phyloP scores from a whole-genome alignment of 1,139 yeast genomes.

The Lizanozyma gosingica region DNA sequence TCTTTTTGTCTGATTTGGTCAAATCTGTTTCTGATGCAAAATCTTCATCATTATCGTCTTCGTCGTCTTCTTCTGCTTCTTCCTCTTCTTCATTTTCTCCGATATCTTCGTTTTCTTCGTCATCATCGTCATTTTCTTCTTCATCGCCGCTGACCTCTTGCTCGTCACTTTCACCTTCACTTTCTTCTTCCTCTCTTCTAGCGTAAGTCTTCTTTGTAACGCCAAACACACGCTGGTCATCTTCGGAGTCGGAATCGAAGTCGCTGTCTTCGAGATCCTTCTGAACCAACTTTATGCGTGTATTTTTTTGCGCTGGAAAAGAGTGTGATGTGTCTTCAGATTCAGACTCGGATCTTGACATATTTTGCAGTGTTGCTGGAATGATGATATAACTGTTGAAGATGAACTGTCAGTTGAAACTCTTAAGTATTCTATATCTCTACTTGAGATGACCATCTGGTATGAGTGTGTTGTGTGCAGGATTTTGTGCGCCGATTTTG shows the following conservation, averaged over 20 bases:
- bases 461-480: too few relatives aligned
- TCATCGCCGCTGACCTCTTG: constrained; percentile 7
- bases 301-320: constrained; percentile 4
- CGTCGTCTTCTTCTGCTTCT: constrained; percentile 11
- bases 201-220: constrained; percentile 5
- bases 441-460: too few relatives aligned
- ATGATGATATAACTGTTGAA: too few relatives aligned
- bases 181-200: constrained; percentile 7
- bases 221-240: constrained; percentile 9
- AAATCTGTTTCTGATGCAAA: constrained; percentile 9
- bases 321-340: too few relatives aligned
- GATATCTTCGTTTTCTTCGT: constrained; percentile 4
- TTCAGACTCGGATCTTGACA: too few relatives aligned
- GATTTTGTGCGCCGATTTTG: too few relatives aligned
- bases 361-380: too few relatives aligned
- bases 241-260: constrained; percentile 12
- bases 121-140: constrained; percentile 6
- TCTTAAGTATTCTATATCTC: too few relatives aligned
- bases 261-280: not conserved
- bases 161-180: constrained; percentile 4
- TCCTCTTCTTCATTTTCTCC: constrained; percentile 11
- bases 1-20: constrained; percentile 16
- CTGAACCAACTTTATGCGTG: constrained; percentile 3
- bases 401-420: too few relatives aligned
- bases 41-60: constrained; percentile 5